Conservation (phyloP, 176 grass and related monocot genomes). For the Triticum monococcum region DNA sequence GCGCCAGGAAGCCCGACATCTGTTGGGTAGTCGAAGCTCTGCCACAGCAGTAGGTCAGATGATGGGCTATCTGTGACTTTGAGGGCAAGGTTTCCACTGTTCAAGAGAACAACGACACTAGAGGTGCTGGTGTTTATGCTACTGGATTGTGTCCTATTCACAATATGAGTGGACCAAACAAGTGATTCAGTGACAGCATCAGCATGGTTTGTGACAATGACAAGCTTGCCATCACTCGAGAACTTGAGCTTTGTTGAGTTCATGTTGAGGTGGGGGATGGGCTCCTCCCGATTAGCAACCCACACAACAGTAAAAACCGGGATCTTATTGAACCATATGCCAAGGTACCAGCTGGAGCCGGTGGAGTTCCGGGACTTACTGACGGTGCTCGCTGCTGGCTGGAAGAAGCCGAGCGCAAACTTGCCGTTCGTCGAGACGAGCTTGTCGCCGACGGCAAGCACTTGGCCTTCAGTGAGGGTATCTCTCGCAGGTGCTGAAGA, state of each 20-base stretch:
- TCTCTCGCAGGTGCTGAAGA: neutral
- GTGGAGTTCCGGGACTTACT: neutral
- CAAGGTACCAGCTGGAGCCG: neutral
- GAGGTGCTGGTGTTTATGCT: neutral
- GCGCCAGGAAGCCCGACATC: neutral
- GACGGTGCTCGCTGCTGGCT: neutral
- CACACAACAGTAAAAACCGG: neutral
- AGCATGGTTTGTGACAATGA: neutral
- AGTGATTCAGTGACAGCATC: neutral
- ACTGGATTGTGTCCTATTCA: neutral
- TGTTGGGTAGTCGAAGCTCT: neutral
- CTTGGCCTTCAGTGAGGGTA: neutral
- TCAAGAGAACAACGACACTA: neutral
- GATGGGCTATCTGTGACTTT: neutral
- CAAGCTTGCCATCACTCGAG: neutral
- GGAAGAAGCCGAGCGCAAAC: conserved; percentile 52
- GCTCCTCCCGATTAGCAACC: neutral
- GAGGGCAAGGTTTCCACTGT: neutral
- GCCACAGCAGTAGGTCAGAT: neutral
- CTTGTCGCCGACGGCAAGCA: conserved; percentile 15
- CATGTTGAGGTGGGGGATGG: neutral
- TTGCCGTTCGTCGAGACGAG: conserved; percentile 34
- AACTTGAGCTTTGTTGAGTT: neutral
- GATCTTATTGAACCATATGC: neutral
- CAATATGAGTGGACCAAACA: neutral